A percentile compares a stretch with the other conserved stretches of the same genome.
phyloP scores from a whole-genome alignment of 2,329 filamentous ascomycete genomes.

The Tympanopsis confertula region DNA sequence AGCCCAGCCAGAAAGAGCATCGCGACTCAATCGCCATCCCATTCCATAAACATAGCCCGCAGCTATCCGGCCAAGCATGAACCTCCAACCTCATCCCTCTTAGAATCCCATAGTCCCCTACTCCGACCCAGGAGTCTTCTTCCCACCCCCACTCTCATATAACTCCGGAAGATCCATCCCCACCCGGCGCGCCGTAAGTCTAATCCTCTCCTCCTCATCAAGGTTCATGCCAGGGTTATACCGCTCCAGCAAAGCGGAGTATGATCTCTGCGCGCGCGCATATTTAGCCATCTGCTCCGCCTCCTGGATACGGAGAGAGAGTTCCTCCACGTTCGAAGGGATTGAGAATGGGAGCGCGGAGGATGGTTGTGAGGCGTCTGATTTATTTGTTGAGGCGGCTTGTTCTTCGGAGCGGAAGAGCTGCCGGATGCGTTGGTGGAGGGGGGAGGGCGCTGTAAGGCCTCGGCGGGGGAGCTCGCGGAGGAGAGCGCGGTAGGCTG shows the following conservation, averaged over 20 bases:
- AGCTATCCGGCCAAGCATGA: too few relatives aligned
- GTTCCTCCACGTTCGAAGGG: too few relatives aligned
- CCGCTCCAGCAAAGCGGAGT: background rate
- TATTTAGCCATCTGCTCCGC: background rate
- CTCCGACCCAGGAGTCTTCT: too few relatives aligned
- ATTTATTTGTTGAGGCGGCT: background rate
- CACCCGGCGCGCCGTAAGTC: background rate
- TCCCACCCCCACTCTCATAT: too few relatives aligned
- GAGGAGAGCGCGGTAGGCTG: background rate
- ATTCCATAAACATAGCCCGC: too few relatives aligned
- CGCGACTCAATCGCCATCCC: too few relatives aligned
- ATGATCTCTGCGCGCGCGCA: background rate
- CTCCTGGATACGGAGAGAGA: background rate
- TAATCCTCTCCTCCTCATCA: background rate
- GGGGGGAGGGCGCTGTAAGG: background rate
- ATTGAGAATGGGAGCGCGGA: too few relatives aligned
- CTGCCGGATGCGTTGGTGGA: background rate
- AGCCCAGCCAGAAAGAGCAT: too few relatives aligned
- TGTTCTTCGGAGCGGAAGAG: background rate
- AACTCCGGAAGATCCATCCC: background rate
- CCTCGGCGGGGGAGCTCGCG: background rate
- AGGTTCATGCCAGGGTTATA: background rate
- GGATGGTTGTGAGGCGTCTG: too few relatives aligned
- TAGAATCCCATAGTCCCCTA: too few relatives aligned
- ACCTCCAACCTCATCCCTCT: too few relatives aligned